Base-by-base conservation (phyloP, 352 stramenopile species). In the Phytophthora ramorum region DNA sequence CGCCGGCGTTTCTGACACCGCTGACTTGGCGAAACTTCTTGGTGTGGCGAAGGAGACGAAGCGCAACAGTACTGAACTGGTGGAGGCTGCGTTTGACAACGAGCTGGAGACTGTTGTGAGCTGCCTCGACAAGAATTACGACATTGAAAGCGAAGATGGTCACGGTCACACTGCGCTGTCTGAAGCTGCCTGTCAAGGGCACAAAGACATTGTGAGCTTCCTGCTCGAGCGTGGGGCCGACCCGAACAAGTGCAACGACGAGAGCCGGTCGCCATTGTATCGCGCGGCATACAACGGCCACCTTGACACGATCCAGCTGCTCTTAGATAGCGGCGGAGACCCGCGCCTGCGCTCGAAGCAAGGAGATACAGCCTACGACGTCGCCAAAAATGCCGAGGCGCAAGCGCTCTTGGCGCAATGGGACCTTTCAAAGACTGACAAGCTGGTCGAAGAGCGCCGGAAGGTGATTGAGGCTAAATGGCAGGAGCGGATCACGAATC, bases 51-150 rank as follows among this genome's bases (percentile, higher is more conserved):
- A 89, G 54, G 79, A 91, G 43, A 71, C 76, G 4, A 89, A 84
- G 47, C 72, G 83, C 20, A 97, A 96, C 61, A 95, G 80, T 22
- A 45, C 78, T 0, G 81, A 96, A 38, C 62, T 98, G 14, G 90
- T 98, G 24, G 92, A 98, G 64, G 87, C 84, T 22, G 90, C 88
- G 17, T 97, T 97, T 61, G 92, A 98, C 37, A 83, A 90, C 28
- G 88, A 97, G 16, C 55, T 97, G 17, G 86, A 90, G 0, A 75
- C 71, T 2, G 71, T 97, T 5, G 69, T 87, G 7, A 74, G 78
- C 12, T 84, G 71, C 45, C 48, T 98, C 4, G 88, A 94, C 41
- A 92, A 96, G 53, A 95, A 92, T 38, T 97, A 93, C 59, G 85
- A 96, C 45, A 59, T 97, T 10, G 91, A 98, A 34, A 93, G 79